Percentiles rank a stretch among this genome's conserved stretches.
Evolutionary conservation across 2,329 filamentous ascomycete genomes (phyloP).

Genomic region (Capronia epimyces): DNA sequence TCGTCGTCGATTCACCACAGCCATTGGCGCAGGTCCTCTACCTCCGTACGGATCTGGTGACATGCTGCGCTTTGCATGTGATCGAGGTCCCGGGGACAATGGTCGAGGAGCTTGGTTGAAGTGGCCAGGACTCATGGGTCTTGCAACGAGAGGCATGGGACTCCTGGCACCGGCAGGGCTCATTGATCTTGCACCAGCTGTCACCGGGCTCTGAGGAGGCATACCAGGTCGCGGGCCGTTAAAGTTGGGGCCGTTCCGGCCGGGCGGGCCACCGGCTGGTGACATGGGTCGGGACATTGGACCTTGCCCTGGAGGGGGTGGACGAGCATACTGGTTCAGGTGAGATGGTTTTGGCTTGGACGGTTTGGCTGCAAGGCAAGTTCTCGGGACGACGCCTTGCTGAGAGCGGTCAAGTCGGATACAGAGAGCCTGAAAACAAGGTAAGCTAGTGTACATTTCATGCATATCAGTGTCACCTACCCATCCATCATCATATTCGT

Average conservation of each 20-base stretch:
- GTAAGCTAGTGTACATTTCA: slow-evolving; percentile 33
- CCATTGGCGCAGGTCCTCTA: slow-evolving; percentile 39
- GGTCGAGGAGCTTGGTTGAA: slow-evolving; percentile 35
- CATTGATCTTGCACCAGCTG: slow-evolving; percentile 29
- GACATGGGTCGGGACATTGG: slow-evolving; percentile 29
- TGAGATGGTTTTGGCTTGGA: slow-evolving; percentile 72
- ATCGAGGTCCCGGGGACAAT: slow-evolving; percentile 45
- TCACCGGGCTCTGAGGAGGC: slow-evolving; percentile 32
- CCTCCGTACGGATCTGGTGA: slow-evolving; percentile 44
- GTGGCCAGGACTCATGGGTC: slow-evolving; percentile 27
- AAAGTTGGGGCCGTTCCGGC: slow-evolving; percentile 1
- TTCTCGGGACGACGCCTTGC: slow-evolving; percentile 89
- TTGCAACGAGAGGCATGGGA: slow-evolving; percentile 29
- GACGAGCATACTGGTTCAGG: slow-evolving; percentile 51
- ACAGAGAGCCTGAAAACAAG: slow-evolving; percentile 65
- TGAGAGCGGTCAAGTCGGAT: slow-evolving; percentile 82
- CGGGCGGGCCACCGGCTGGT: slow-evolving; percentile 20
- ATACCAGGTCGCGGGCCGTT: slow-evolving; percentile 7
- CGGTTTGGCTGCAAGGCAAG: slow-evolving; percentile 84
- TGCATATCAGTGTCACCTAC: slow-evolving; percentile 53
- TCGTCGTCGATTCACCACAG: slow-evolving; percentile 37
- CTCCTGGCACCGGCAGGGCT: slow-evolving; percentile 27
- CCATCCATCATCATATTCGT: slow-evolving; percentile 98
- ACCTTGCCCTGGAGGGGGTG: slow-evolving; percentile 15
- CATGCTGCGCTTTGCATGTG: slow-evolving; percentile 40